These are phyloP conservation scores for Hagleromyces aurorensis DNA, from an alignment of 805 yeast species.

Conservation along the genomic window DNA sequence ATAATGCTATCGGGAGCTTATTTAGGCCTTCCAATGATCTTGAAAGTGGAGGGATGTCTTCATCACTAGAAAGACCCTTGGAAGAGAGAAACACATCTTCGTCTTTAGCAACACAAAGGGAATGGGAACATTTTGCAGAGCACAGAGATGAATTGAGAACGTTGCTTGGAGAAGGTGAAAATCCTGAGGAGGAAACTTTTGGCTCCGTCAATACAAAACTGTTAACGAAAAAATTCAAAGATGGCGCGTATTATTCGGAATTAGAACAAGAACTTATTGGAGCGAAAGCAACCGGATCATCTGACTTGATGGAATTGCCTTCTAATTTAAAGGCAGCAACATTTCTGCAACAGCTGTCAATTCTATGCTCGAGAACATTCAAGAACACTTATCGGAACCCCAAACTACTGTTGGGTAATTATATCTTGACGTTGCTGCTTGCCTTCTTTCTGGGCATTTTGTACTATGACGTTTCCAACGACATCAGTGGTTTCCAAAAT, in stretches of 20 bases:
- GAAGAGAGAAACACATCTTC: conserved; percentile 8
- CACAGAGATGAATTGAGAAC: conserved; percentile 63
- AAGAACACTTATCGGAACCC: conserved; percentile 92
- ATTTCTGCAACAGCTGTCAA: conserved; percentile 55
- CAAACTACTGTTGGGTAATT: conserved; percentile 75
- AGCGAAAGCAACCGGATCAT: conserved; percentile 11
- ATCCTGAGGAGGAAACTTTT: conserved; percentile 16
- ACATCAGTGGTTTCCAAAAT: conserved; percentile 94
- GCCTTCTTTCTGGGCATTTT: conserved; percentile 81
- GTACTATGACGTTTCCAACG: conserved; percentile 76
- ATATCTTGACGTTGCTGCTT: conserved; percentile 63
- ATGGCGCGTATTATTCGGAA: conserved; percentile 28
- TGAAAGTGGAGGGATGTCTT: conserved; percentile 4
- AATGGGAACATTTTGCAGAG: conserved; percentile 80
- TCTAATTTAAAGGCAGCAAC: conserved; percentile 37
- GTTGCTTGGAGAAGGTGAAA: conserved; percentile 16
- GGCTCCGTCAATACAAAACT: conserved; percentile 15
- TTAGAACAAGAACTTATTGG: conserved; percentile 21
- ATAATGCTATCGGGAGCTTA: too few relatives aligned
- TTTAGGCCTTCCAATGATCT: conserved; percentile 3
- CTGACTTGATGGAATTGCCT: conserved; percentile 8
- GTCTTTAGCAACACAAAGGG: conserved; percentile 49
- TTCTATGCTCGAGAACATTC: conserved; percentile 79
- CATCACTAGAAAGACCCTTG: too few relatives aligned
- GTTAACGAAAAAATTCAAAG: conserved; percentile 28